These are phyloP conservation scores for Piloderma croceum DNA, from an alignment of 768 basidiomycete genomes.

Conservation along the genomic window DNA sequence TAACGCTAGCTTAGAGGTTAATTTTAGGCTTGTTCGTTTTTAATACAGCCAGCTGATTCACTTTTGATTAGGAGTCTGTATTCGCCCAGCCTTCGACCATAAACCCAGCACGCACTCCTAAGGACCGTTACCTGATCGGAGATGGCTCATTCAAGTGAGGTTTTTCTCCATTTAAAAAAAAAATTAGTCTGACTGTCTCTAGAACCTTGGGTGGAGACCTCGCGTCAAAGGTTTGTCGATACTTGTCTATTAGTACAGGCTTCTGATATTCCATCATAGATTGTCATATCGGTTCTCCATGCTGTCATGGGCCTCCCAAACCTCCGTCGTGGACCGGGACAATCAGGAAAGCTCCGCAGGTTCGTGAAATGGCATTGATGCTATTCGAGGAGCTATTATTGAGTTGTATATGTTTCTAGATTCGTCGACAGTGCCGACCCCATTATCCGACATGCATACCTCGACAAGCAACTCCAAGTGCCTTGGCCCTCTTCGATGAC, in stretches of 20 bases:
- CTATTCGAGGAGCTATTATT: not conserved
- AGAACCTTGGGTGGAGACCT: slow-evolving; percentile 46
- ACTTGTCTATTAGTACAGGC: not conserved
- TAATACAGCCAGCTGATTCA: slow-evolving; percentile 6
- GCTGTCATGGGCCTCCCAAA: slow-evolving; percentile 55
- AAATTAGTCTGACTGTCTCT: slow-evolving; percentile 1
- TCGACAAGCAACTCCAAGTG: slow-evolving; percentile 41
- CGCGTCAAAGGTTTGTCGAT: slow-evolving; percentile 42
- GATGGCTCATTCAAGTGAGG: slow-evolving; percentile 44
- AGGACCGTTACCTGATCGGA: slow-evolving; percentile 41
- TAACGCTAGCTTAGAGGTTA: slow-evolving; percentile 51
- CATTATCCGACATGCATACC: slow-evolving; percentile 49
- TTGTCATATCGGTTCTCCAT: slow-evolving; percentile 57
- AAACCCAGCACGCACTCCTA: slow-evolving; percentile 40
- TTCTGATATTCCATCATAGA: slow-evolving; percentile 24
- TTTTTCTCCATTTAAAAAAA: not conserved
- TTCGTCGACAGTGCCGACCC: slow-evolving; percentile 46
- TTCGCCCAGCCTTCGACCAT: slow-evolving; percentile 42
- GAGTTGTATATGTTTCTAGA: slow-evolving; percentile 25
- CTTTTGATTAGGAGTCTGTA: slow-evolving; percentile 46
- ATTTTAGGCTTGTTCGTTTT: slow-evolving; percentile 18
- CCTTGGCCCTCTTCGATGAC: slow-evolving; percentile 70
- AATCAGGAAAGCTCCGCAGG: slow-evolving; percentile 60
- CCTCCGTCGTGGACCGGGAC: slow-evolving; percentile 60
- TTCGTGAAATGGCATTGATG: slow-evolving; percentile 14